Evolutionary conservation across 202 grass and related monocot genomes (phyloP).

Genomic region (Setaria viridis): DNA sequence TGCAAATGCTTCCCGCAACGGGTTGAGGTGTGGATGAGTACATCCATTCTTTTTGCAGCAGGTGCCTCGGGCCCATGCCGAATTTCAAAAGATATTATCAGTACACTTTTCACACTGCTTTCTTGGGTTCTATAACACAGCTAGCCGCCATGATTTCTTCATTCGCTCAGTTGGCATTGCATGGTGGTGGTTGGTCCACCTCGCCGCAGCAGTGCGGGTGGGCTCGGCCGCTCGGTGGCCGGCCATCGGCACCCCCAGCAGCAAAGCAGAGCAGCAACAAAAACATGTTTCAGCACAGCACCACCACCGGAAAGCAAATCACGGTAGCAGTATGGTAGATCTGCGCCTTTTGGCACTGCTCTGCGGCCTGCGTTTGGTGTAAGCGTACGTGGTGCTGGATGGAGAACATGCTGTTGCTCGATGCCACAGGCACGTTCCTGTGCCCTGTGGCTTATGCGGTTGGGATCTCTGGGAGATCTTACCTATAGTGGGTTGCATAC

Average conservation of each 20-base stretch:
- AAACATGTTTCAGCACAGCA: background rate
- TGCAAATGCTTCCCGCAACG: background rate
- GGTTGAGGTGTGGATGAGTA: background rate
- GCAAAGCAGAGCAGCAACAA: background rate
- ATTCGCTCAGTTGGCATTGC: background rate
- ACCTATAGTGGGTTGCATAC: background rate
- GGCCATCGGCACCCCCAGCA: background rate
- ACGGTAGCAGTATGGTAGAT: background rate
- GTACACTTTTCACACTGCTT: background rate
- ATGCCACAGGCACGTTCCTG: too few species aligned
- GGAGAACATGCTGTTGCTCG: too few species aligned
- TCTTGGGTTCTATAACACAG: background rate
- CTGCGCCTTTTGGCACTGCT: background rate
- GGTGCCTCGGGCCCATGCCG: background rate
- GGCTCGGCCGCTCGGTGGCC: background rate
- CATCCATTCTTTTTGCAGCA: background rate
- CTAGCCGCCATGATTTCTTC: background rate
- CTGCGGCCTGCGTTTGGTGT: background rate
- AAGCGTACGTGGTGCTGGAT: too few species aligned
- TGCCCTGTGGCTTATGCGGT: too few species aligned
- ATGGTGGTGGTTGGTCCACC: background rate
- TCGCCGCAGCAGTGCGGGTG: background rate
- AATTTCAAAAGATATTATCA: background rate
- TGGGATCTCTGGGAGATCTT: background rate
- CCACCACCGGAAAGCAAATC: background rate